Conservation (phyloP, 306 rosid species). For the Abrus pulchellus region DNA sequence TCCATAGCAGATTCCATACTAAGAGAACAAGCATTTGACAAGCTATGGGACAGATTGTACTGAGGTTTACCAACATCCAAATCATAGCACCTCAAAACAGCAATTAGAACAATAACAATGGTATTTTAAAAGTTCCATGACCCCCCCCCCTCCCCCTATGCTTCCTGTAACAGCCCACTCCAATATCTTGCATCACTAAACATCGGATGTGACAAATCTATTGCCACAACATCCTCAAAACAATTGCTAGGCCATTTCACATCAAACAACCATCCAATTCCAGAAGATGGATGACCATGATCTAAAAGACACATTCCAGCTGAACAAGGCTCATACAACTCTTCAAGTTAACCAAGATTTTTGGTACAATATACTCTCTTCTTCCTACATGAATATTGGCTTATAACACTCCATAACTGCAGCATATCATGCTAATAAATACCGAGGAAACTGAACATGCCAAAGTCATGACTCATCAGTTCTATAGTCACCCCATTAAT, state of each 20-base stretch:
- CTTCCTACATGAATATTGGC: conserved; percentile 56
- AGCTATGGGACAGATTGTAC: conserved; percentile 34
- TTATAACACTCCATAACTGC: conserved; percentile 56
- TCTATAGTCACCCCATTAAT: conserved; percentile 54
- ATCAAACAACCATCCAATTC: conserved; percentile 45
- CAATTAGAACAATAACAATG: conserved; percentile 44
- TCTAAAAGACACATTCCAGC: conserved; percentile 56
- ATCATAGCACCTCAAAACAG: conserved; percentile 47
- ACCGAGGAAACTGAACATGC: conserved; percentile 58
- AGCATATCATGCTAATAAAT: conserved; percentile 54
- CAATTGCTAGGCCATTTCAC: conserved; percentile 50
- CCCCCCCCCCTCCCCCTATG: conserved; percentile 44
- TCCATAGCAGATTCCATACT: conserved; percentile 42
- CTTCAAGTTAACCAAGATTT: conserved; percentile 54
- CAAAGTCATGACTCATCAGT: conserved; percentile 55
- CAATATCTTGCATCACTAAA: conserved; percentile 49
- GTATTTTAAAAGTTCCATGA: conserved; percentile 33
- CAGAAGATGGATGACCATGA: conserved; percentile 52
- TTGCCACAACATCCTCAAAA: conserved; percentile 50
- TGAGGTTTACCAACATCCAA: conserved; percentile 48
- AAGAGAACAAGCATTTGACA: conserved; percentile 35
- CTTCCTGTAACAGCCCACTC: conserved; percentile 46
- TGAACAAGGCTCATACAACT: conserved; percentile 47
- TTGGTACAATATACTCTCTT: conserved; percentile 56
- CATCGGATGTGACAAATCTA: conserved; percentile 43